These are phyloP conservation scores for Trichoderma citrinoviride DNA, from an alignment of 2,329 filamentous ascomycete species.

Conservation along the genomic window DNA sequence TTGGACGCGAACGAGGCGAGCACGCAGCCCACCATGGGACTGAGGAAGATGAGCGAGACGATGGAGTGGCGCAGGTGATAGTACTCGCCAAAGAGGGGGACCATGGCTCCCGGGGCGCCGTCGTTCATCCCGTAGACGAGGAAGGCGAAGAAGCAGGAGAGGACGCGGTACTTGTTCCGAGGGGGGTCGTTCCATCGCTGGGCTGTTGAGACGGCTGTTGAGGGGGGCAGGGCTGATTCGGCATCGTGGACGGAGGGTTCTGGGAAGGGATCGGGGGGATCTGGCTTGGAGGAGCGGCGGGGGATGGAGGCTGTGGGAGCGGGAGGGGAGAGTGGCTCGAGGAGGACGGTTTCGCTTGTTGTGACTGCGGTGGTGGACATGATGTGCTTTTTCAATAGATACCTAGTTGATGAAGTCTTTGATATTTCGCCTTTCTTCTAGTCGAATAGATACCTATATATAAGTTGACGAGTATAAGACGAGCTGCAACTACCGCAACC, in stretches of 20 bases:
- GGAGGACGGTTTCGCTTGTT: constrained; percentile 7
- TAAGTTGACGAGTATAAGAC: neutral
- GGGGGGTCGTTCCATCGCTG: constrained; percentile 21
- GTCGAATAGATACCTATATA: neutral
- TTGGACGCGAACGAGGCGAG: constrained; percentile 40
- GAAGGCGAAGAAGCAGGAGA: constrained; percentile 17
- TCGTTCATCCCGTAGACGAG: constrained; percentile 21
- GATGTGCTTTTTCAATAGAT: neutral
- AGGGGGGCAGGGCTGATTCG: constrained; percentile 14
- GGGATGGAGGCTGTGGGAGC: constrained; percentile 14
- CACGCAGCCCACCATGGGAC: constrained; percentile 43
- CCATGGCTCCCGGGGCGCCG: constrained; percentile 16
- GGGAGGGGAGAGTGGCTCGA: constrained; percentile 1
- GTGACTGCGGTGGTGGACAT: constrained; percentile 11
- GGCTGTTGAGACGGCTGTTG: constrained; percentile 4
- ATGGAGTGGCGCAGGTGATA: constrained; percentile 43
- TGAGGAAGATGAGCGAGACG: constrained; percentile 46
- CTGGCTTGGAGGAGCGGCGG: neutral
- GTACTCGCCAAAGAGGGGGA: constrained; percentile 30
- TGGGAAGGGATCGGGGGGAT: neutral
- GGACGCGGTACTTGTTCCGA: constrained; percentile 15
- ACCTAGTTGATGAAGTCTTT: neutral
- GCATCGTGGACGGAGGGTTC: constrained; percentile 7
- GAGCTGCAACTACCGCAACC: neutral
- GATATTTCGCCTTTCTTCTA: neutral